Percentiles rank a stretch among this genome's conserved stretches.
phyloP scores from a whole-genome alignment of 2,329 filamentous ascomycete genomes.

The Pseudogymnoascus sp. region DNA sequence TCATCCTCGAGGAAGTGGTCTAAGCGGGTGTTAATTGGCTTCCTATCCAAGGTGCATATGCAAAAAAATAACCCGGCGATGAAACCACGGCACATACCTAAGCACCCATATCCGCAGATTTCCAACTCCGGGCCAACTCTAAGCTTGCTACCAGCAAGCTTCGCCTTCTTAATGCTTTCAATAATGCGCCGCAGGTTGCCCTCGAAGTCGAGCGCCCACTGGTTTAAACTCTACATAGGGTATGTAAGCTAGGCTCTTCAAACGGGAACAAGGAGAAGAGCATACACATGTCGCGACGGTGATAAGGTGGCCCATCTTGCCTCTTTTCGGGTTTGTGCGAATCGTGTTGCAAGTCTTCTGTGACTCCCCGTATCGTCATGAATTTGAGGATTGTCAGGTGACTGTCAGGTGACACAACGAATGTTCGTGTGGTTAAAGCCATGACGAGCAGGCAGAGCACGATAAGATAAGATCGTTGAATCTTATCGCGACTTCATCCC shows the following conservation, averaged over 20 bases:
- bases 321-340: neutral
- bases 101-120: slow-evolving; percentile 17
- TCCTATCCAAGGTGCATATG: neutral
- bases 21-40: neutral
- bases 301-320: neutral
- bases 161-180: slow-evolving; percentile 47
- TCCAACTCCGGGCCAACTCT: slow-evolving; percentile 43
- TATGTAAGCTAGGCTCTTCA: neutral
- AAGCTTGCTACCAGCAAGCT: slow-evolving; percentile 45
- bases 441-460: neutral
- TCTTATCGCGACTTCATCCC: neutral
- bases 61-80: neutral
- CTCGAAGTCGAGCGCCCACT: slow-evolving; percentile 48
- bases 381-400: neutral
- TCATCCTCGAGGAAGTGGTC: slow-evolving; percentile 31
- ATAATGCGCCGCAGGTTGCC: slow-evolving; percentile 53
- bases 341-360: neutral
- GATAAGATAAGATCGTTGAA: neutral
- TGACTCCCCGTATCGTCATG: neutral
- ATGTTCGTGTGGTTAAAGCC: neutral
- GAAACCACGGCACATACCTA: neutral
- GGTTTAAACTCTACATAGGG: slow-evolving; percentile 24
- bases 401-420: neutral
- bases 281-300: neutral
- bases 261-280: neutral